A percentile compares a stretch with the other conserved stretches of the same genome.
These are phyloP conservation scores for Aspergillus vadensis DNA, from an alignment of 2,329 filamentous ascomycete species.

Conservation along the genomic window DNA sequence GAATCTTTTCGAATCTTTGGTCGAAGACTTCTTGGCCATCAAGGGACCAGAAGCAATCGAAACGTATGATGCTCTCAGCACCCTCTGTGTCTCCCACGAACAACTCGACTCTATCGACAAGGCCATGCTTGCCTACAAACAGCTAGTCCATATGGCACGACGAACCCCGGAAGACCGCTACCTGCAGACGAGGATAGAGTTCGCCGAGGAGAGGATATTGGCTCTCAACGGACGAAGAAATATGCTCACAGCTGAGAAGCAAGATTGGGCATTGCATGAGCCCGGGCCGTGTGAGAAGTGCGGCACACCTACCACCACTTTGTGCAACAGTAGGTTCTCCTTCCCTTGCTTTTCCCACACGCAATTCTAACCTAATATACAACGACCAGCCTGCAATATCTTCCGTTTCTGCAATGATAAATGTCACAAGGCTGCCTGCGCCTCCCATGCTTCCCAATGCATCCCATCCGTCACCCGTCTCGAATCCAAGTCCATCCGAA, in stretches of 20 bases:
- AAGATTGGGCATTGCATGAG: conserved; percentile 30
- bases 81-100: conserved; percentile 32
- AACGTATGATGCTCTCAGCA: conserved; percentile 34
- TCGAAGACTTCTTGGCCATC: conserved; percentile 30
- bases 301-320: conserved; percentile 20
- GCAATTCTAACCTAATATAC: neutral
- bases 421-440: conserved; percentile 24
- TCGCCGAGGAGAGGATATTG: conserved; percentile 30
- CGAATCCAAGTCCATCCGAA: conserved; percentile 33
- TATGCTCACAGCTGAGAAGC: conserved; percentile 27
- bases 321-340: conserved; percentile 30
- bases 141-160: conserved; percentile 30
- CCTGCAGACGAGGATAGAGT: conserved; percentile 28
- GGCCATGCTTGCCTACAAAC: conserved; percentile 32
- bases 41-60: conserved; percentile 30
- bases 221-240: conserved; percentile 31
- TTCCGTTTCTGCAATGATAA: conserved; percentile 32
- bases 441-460: conserved; percentile 25
- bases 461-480: conserved; percentile 34
- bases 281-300: conserved; percentile 27
- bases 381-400: conserved; percentile 30
- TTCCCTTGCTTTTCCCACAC: neutral
- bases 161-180: conserved; percentile 28
- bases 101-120: conserved; percentile 33
- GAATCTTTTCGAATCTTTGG: conserved; percentile 28